A percentile compares a stretch with the other conserved stretches of the same genome.
These are phyloP conservation scores for Lecanoromycetidae sp. DNA, from an alignment of 2,329 filamentous ascomycete species.

Conservation along the genomic window DNA sequence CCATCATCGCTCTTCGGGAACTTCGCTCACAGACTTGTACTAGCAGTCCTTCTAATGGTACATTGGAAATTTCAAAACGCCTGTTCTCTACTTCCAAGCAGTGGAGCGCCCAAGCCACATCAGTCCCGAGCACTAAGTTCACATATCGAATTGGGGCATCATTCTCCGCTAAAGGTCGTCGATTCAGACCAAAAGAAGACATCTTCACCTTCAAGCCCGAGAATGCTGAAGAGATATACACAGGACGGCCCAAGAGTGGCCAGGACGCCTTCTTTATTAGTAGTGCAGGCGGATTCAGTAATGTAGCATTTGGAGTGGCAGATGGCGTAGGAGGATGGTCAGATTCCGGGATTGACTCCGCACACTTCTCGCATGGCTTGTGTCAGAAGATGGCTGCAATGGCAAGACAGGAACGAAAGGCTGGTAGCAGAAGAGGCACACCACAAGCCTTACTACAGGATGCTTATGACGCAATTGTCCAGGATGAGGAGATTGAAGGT, in stretches of 20 bases:
- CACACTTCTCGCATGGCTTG: slow-evolving; percentile 86
- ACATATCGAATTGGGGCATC: slow-evolving; percentile 62
- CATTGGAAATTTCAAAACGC: neutral
- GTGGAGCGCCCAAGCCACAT: neutral
- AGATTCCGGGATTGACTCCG: slow-evolving; percentile 82
- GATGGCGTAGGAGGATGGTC: slow-evolving; percentile 95
- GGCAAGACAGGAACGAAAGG: slow-evolving; percentile 53
- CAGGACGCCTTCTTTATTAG: slow-evolving; percentile 95
- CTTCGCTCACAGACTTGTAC: slow-evolving; percentile 1
- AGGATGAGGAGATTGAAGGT: slow-evolving; percentile 59
- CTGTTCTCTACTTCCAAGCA: neutral
- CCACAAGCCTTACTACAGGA: slow-evolving; percentile 64
- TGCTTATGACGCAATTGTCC: slow-evolving; percentile 71
- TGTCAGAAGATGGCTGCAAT: slow-evolving; percentile 84
- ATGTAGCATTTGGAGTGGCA: slow-evolving; percentile 75
- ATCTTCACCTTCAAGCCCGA: slow-evolving; percentile 58
- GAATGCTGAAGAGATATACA: slow-evolving; percentile 32
- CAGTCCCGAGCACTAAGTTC: slow-evolving; percentile 28
- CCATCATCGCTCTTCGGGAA: slow-evolving; percentile 4
- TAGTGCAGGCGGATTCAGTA: slow-evolving; percentile 53
- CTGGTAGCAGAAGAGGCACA: slow-evolving; percentile 30
- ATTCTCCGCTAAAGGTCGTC: slow-evolving; percentile 59
- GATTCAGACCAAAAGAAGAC: slow-evolving; percentile 56
- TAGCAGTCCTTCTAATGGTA: neutral
- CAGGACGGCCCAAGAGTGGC: slow-evolving; percentile 65